phyloP scores from a whole-genome alignment of 306 rosid genomes.

The Cicer cuneatum region DNA sequence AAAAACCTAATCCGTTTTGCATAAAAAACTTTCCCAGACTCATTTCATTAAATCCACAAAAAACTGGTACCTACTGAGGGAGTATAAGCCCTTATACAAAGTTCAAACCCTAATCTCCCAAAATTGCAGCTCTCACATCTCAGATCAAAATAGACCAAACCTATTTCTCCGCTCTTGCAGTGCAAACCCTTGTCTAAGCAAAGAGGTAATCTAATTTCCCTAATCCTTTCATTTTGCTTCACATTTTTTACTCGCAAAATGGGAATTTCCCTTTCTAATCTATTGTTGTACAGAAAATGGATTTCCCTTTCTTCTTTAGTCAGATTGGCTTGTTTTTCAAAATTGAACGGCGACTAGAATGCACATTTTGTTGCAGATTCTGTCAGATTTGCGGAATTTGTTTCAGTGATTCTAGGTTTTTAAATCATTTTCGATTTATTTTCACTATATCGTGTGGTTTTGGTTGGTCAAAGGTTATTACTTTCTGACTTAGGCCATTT shows the following conservation, averaged over 20 bases:
- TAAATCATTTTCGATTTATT: not conserved
- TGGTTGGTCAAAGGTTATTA: slow-evolving; percentile 34
- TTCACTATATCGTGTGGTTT: not conserved
- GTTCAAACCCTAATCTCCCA: too few relatives aligned
- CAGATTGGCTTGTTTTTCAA: slow-evolving; percentile 11
- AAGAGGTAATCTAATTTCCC: slow-evolving; percentile 56
- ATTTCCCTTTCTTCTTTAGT: not conserved
- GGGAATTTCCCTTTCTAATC: slow-evolving; percentile 33
- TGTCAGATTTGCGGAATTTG: slow-evolving; percentile 34
- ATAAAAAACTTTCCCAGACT: too few relatives aligned
- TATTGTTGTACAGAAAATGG: slow-evolving; percentile 3
- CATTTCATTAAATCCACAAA: too few relatives aligned
- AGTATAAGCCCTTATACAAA: too few relatives aligned
- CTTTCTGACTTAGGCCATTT: slow-evolving; percentile 11
- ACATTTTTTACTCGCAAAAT: slow-evolving; percentile 47
- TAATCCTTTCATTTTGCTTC: not conserved
- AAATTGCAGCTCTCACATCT: too few relatives aligned
- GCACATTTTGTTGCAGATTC: slow-evolving; percentile 4
- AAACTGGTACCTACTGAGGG: too few relatives aligned
- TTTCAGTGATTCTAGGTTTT: slow-evolving; percentile 2
- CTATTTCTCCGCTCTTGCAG: slow-evolving; percentile 93
- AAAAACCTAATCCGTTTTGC: too few relatives aligned
- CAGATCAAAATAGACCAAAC: too few relatives aligned
- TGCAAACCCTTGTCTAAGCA: slow-evolving; percentile 97
- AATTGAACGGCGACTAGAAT: not conserved